Evolutionary conservation across 2,329 filamentous ascomycete genomes (phyloP), one percentile per base, ranked within the genome.

Genomic region (Aspergillus tamarii): DNA sequence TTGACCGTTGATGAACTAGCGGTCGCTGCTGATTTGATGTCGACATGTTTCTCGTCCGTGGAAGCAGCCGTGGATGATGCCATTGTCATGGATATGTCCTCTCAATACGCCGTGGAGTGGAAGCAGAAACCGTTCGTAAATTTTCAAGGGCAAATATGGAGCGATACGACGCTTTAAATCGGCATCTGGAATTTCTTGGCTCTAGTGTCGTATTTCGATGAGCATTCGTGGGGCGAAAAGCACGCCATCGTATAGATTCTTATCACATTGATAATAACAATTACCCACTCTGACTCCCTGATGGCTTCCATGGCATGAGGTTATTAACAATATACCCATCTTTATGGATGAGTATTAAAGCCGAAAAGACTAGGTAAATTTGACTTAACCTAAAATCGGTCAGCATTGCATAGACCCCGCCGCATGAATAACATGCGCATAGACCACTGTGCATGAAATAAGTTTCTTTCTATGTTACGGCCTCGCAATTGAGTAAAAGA

Each of bases 11-110:
- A 26, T 11, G 36, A 36, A 28, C 14, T n/a, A 16, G 34, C 23
- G 9, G 34, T 3, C 26, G 46, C n/a, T 32, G 34, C 26, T 19
- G 30, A 28, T 56, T 63, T 43, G 50, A 32, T 30, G 21, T 53
- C 46, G 21, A 52, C 36, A 23, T 59, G 52, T 59, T 67, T 67
- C 64, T 72, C 65, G 7, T 52, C 57, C 32, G 21, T 19, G 5
- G 32, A 16, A 16, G 26, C 7, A 14, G 16, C 26, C 14, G 34
- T 21, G 19, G 36, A 36, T 26, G 30, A 39, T 39, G 52, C 11
- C 52, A 55, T 55, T 55, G 12, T 12, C 32, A 21, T 34, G 1
- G 12, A 10, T 12, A 32, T 32, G 10, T 2, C 28, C 19, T 52
- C 26, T 16, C 48, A 19, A 26, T 19, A 7, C 26, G 14, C 26